These are phyloP conservation scores for Mycena latifolia DNA, from an alignment of 768 basidiomycete genomes.

Conservation along the genomic window DNA sequence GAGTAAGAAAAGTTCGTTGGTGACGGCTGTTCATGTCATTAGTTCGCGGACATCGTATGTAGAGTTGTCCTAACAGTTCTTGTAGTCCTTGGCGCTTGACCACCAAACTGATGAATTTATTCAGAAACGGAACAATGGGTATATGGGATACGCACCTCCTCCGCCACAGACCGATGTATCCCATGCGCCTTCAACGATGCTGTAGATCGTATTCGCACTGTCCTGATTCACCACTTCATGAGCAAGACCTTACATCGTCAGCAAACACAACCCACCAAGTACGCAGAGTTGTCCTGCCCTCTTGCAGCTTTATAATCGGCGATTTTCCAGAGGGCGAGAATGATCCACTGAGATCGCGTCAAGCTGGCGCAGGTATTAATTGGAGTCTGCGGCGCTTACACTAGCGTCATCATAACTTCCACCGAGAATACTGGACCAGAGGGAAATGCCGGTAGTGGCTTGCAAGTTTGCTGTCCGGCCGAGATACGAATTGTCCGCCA, in stretches of 20 bases:
- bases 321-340: slow-evolving; percentile 68
- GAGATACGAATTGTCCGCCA: slow-evolving; percentile 60
- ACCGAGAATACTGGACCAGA: slow-evolving; percentile 57
- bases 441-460: slow-evolving; percentile 45
- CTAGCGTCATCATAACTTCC: slow-evolving; percentile 66
- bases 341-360: slow-evolving; percentile 63
- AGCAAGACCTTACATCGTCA: background rate
- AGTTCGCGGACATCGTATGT: background rate
- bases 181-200: slow-evolving; percentile 63
- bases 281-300: slow-evolving; percentile 48
- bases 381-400: slow-evolving; percentile 22
- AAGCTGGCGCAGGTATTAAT: slow-evolving; percentile 42
- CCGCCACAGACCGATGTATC: slow-evolving; percentile 62
- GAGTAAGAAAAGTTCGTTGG: slow-evolving; percentile 68
- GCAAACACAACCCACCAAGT: slow-evolving; percentile 43
- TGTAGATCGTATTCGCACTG: slow-evolving; percentile 60
- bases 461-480: slow-evolving; percentile 51
- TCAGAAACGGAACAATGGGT: background rate
- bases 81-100: slow-evolving; percentile 68
- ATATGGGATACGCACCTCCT: slow-evolving; percentile 50
- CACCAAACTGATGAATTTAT: slow-evolving; percentile 60
- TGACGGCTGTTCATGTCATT: slow-evolving; percentile 51
- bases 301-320: slow-evolving; percentile 62
- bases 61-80: slow-evolving; percentile 48
- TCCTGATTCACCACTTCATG: slow-evolving; percentile 45